A percentile compares a stretch with the other conserved stretches of the same genome.
Conservation (phyloP, 1,284 basidiomycete genomes). For the Amylostereum areolatum region DNA sequence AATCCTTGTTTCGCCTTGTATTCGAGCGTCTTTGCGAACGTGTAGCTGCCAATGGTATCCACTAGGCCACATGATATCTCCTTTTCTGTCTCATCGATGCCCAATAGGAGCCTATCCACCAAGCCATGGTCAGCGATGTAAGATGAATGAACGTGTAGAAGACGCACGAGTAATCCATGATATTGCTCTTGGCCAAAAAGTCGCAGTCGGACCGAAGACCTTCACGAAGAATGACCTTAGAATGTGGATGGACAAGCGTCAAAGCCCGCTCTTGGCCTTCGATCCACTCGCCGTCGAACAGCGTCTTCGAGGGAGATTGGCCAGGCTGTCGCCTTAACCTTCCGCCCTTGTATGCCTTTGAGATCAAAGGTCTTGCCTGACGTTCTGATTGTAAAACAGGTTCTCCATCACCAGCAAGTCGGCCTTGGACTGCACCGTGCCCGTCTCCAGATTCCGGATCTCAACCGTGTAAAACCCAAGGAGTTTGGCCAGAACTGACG, state of each 20-base stretch:
- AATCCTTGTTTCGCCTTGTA: conserved; percentile 73
- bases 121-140: no score
- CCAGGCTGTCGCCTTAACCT: conserved; percentile 45
- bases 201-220: conserved; percentile 66
- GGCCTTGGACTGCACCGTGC: conserved; percentile 54
- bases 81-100: conserved; percentile 57
- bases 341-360: conserved; percentile 73
- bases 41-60: conserved; percentile 77
- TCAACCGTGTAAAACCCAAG: conserved; percentile 76
- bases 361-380: conserved; percentile 70
- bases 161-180: conserved; percentile 77
- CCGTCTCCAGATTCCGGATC: conserved; percentile 66
- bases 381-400: conserved; percentile 63
- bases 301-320: conserved; percentile 47
- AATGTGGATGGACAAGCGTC: conserved; percentile 63
- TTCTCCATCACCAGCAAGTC: conserved; percentile 82
- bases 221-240: conserved; percentile 61
- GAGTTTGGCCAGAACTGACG: conserved; percentile 69
- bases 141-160: conserved; percentile 1
- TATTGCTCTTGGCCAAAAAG: conserved; percentile 66
- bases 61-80: conserved; percentile 72
- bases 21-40: conserved; percentile 72
- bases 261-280: conserved; percentile 68
- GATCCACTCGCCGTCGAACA: conserved; percentile 80
- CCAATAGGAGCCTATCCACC: conserved; percentile 56